These are phyloP conservation scores for Sarcodon sp. DNA, from an alignment of 768 basidiomycete species.

Conservation along the genomic window DNA sequence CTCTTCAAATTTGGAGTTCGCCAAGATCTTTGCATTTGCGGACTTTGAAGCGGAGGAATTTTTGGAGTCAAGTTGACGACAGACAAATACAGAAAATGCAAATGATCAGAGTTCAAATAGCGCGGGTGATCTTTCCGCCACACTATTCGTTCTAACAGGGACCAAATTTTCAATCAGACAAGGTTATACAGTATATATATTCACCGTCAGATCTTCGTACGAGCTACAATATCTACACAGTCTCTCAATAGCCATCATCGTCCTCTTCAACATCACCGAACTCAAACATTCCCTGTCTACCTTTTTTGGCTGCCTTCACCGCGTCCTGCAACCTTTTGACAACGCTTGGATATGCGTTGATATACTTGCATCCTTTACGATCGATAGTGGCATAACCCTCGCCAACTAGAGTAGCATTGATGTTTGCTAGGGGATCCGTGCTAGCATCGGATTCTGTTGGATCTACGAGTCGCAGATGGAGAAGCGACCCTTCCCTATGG, in stretches of 20 bases:
- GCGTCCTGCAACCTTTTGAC: constrained; percentile 52
- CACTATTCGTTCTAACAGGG: too few species aligned
- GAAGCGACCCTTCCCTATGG: constrained; percentile 58
- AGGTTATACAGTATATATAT: too few species aligned
- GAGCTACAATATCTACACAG: too few species aligned
- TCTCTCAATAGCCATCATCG: constrained; percentile 19
- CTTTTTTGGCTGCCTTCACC: constrained; percentile 52
- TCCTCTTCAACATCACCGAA: constrained; percentile 88
- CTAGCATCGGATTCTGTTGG: constrained; percentile 59
- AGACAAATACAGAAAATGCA: too few species aligned
- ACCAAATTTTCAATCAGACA: too few species aligned
- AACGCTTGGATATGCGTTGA: constrained; percentile 56
- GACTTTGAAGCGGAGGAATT: too few species aligned
- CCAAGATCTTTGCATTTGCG: too few species aligned
- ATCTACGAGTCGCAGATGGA: constrained; percentile 91
- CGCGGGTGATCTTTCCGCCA: too few species aligned
- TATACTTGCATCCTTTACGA: constrained; percentile 62
- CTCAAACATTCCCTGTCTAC: constrained; percentile 77
- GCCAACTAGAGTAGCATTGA: constrained; percentile 82
- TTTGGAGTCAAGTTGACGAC: too few species aligned
- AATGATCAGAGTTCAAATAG: too few species aligned
- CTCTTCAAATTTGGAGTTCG: too few species aligned
- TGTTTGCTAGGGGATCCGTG: constrained; percentile 57
- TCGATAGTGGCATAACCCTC: constrained; percentile 83
- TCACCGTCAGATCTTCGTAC: too few species aligned